These are phyloP conservation scores for Saksenaea vasiformis DNA, from an alignment of 371 early-diverging fungal species.

Conservation along the genomic window DNA sequence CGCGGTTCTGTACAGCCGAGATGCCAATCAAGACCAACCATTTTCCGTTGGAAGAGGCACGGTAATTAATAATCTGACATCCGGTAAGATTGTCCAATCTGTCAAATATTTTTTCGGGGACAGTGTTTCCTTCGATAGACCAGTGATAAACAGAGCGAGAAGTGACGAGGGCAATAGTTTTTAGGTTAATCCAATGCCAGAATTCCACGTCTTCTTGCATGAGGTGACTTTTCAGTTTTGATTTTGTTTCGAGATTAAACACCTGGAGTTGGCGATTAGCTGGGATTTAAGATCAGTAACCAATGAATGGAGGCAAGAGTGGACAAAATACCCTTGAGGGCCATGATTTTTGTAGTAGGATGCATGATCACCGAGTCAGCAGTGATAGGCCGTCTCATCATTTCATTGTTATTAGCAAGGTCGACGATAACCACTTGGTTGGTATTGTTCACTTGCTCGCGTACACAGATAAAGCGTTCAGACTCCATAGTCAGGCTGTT, in stretches of 20 bases:
- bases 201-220: slow-evolving; percentile 95
- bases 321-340: slow-evolving; percentile 80
- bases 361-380: slow-evolving; percentile 99
- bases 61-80: slow-evolving; percentile 95
- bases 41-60: slow-evolving; percentile 84
- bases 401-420: slow-evolving; percentile 78
- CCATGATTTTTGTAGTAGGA: slow-evolving; percentile 90
- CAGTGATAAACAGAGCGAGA: slow-evolving; percentile 91
- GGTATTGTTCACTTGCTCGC: slow-evolving; percentile 85
- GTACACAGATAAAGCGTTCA: slow-evolving; percentile 95
- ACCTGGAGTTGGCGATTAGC: slow-evolving; percentile 93
- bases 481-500: slow-evolving; percentile 97
- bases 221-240: slow-evolving; percentile 89
- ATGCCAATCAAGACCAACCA: slow-evolving; percentile 97
- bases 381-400: slow-evolving; percentile 90
- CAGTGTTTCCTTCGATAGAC: slow-evolving; percentile 91
- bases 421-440: slow-evolving; percentile 95
- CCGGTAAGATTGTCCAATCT: slow-evolving; percentile 82
- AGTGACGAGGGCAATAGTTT: slow-evolving; percentile 92
- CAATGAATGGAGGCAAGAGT: background rate
- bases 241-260: slow-evolving; percentile 93
- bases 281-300: slow-evolving; percentile 25
- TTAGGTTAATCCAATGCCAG: slow-evolving; percentile 95
- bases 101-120: slow-evolving; percentile 92
- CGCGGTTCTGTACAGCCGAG: slow-evolving; percentile 85